A percentile compares a stretch with the other conserved stretches of the same genome.
phyloP scores from a whole-genome alignment of 495 filamentous ascomycete species.

The Aspergillus olivimuriae region DNA sequence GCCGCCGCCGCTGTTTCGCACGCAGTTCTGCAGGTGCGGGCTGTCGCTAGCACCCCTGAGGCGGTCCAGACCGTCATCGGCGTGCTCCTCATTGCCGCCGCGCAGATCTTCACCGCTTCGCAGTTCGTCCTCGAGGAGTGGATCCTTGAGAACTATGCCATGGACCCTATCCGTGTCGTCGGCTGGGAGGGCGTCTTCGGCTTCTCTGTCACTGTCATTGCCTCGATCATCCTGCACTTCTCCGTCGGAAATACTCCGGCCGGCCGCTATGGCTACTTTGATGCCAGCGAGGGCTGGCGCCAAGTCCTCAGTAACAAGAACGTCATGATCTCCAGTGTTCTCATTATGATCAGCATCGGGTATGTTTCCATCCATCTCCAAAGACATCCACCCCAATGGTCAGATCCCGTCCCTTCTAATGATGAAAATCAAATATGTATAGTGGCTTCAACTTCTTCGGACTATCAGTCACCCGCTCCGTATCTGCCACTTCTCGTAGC shows the following conservation, averaged over 20 bases:
- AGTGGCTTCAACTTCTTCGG: constrained; percentile 99
- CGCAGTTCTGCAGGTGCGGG: constrained; percentile 19
- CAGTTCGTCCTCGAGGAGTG: constrained; percentile 96
- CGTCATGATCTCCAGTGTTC: constrained; percentile 65
- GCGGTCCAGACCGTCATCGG: constrained; percentile 71
- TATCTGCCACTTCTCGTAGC: constrained; percentile 85
- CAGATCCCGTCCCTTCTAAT: too few species aligned
- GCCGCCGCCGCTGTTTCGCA: constrained; percentile 18
- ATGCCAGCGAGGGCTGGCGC: constrained; percentile 74
- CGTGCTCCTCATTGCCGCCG: constrained; percentile 80
- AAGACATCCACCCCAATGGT: too few species aligned
- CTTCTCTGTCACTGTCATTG: constrained; percentile 71
- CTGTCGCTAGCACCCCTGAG: constrained; percentile 42
- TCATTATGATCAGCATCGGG: constrained; percentile 98
- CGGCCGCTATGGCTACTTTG: constrained; percentile 79
- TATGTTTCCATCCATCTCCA: constrained; percentile 37
- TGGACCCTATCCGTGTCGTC: constrained; percentile 85
- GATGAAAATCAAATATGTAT: too few species aligned
- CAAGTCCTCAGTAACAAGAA: constrained; percentile 64
- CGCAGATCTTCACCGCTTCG: constrained; percentile 92
- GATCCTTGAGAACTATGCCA: constrained; percentile 81
- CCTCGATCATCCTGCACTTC: constrained; percentile 74
- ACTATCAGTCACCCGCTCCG: constrained; percentile 78
- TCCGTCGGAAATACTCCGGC: constrained; percentile 65
- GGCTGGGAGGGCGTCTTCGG: constrained; percentile 97